Evolutionary conservation across 352 stramenopile genomes (phyloP).

Genomic region (Pythium rhizo-oryzae): DNA sequence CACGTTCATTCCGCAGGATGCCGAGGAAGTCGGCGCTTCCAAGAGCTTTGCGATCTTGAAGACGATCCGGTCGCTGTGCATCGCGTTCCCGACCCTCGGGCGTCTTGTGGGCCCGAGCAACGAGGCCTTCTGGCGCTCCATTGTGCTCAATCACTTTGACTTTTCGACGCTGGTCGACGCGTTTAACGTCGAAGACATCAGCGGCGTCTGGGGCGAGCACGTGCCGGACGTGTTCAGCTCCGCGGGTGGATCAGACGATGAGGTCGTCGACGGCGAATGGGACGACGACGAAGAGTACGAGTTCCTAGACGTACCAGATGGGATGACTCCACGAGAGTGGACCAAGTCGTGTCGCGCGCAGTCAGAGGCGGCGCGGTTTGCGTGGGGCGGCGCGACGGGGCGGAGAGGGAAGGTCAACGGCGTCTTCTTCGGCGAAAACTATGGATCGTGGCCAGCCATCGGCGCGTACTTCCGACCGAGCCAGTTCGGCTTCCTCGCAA

Average conservation of each 20-base stretch:
- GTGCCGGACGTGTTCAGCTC: background rate
- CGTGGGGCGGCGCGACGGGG: too few species aligned
- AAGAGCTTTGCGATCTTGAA: background rate
- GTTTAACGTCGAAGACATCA: slow-evolving; percentile 9
- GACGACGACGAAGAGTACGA: too few species aligned
- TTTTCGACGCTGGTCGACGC: background rate
- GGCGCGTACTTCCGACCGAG: slow-evolving; percentile 1
- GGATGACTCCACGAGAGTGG: too few species aligned
- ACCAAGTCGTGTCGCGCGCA: too few species aligned
- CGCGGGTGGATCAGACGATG: background rate
- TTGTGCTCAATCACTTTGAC: slow-evolving; percentile 11
- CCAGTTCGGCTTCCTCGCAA: slow-evolving; percentile 6
- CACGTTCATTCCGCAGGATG: slow-evolving; percentile 3
- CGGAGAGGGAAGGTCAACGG: background rate
- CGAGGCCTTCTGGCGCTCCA: background rate
- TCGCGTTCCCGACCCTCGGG: background rate
- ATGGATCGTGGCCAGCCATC: background rate
- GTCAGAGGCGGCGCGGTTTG: too few species aligned
- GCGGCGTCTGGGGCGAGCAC: background rate
- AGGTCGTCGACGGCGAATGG: too few species aligned
- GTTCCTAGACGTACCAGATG: too few species aligned
- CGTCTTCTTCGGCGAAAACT: background rate
- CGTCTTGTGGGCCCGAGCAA: background rate
- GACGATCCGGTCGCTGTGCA: slow-evolving; percentile 7
- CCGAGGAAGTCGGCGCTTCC: background rate